phyloP scores from a whole-genome alignment of 176 grass and related monocot species.

The Carex myosuroides region DNA sequence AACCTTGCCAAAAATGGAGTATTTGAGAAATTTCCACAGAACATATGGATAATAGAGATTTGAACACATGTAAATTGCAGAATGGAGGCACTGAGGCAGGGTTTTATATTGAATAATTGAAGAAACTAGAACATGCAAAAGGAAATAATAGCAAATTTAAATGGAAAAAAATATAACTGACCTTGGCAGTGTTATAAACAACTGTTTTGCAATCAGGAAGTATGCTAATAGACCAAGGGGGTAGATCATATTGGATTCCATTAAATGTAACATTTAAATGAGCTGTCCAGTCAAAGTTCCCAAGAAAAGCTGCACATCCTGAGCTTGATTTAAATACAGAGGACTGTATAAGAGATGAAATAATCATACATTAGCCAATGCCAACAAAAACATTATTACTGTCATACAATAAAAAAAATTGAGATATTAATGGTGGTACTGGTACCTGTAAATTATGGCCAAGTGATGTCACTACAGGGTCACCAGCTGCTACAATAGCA shows the following conservation, averaged over 20 bases:
- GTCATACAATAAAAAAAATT: not conserved
- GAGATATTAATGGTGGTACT: not conserved
- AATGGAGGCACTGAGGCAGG: not conserved
- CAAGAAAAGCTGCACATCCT: slow-evolving; percentile 77
- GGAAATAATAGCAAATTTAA: slow-evolving; percentile 2
- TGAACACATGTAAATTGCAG: not conserved
- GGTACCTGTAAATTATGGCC: slow-evolving; percentile 67
- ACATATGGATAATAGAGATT: not conserved
- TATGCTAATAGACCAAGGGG: slow-evolving; percentile 93
- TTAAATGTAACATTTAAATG: slow-evolving; percentile 73
- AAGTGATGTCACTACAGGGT: slow-evolving; percentile 68
- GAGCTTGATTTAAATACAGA: slow-evolving; percentile 67
- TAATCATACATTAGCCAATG: slow-evolving; percentile 24
- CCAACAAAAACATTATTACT: slow-evolving; percentile 9
- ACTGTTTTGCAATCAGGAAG: slow-evolving; percentile 91
- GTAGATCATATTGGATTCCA: slow-evolving; percentile 74
- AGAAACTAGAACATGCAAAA: not conserved
- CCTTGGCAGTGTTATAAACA: slow-evolving; percentile 87
- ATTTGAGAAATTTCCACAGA: not conserved
- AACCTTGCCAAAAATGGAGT: not conserved
- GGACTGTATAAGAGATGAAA: slow-evolving; percentile 37
- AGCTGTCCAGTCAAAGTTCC: slow-evolving; percentile 51
- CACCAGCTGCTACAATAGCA: slow-evolving; percentile 50
- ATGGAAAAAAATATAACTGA: slow-evolving; percentile 30
- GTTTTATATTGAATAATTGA: not conserved